Conservation (phyloP, 225 moss, liverwort and hornwort genomes). For the Polytrichum formosum region DNA sequence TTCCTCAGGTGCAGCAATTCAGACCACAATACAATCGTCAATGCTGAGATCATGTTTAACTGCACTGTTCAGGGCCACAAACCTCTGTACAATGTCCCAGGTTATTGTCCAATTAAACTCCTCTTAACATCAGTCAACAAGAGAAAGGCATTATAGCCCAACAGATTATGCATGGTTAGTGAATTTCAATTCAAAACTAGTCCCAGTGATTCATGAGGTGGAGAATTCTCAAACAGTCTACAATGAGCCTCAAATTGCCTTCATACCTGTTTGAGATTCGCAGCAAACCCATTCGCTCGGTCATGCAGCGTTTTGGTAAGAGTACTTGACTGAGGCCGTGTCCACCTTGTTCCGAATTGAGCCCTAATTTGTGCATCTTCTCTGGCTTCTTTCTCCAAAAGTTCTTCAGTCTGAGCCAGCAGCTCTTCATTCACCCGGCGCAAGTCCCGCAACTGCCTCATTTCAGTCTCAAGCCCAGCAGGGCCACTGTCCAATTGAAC, state of each 20-base stretch:
- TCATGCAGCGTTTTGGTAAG: slow-evolving; percentile 93
- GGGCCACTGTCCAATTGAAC: slow-evolving; percentile 94
- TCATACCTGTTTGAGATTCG: slow-evolving; percentile 87
- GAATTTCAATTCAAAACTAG: no score
- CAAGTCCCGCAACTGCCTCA: slow-evolving; percentile 90
- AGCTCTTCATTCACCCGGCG: slow-evolving; percentile 97
- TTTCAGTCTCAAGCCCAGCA: slow-evolving; percentile 80
- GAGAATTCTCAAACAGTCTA: no score
- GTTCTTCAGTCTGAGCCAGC: slow-evolving; percentile 86
- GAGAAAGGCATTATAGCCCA: no score
- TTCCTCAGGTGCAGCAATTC: no score
- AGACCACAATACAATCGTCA: no score
- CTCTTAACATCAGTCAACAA: no score
- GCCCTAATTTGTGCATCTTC: slow-evolving; percentile 97
- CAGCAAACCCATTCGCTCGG: slow-evolving; percentile 95
- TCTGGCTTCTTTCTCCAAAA: slow-evolving; percentile 88
- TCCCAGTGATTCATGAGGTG: no score
- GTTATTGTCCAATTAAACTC: no score
- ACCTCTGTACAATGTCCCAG: no score
- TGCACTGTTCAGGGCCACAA: no score
- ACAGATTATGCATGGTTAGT: no score
- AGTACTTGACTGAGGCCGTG: slow-evolving; percentile 92
- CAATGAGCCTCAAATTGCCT: slow-evolving; percentile 8
- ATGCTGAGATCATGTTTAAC: no score
- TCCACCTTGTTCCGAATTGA: slow-evolving; percentile 96